phyloP scores from a whole-genome alignment of 106 monocot species.

The Dendrobium catenatum region DNA sequence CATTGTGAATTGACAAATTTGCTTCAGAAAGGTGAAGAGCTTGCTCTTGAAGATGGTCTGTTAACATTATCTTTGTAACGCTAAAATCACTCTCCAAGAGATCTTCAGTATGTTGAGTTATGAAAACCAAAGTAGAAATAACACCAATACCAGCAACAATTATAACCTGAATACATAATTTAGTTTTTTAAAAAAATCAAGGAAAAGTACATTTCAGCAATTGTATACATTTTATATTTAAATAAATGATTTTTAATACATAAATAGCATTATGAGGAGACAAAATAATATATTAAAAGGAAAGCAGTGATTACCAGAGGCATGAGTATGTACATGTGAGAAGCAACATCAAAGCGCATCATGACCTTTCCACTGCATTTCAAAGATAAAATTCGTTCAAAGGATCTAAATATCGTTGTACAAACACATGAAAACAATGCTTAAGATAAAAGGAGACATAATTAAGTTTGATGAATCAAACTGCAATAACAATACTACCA shows the following conservation, averaged over 20 bases:
- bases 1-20: constrained; percentile 4
- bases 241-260: neutral
- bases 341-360: neutral
- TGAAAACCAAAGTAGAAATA: neutral
- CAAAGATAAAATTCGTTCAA: neutral
- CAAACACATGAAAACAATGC: neutral
- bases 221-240: neutral
- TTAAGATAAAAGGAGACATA: neutral
- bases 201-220: neutral
- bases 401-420: neutral
- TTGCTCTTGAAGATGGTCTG: neutral
- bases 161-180: constrained; percentile 8
- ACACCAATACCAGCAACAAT: neutral
- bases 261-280: neutral
- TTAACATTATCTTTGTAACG: neutral
- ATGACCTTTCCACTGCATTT: constrained; percentile 2
- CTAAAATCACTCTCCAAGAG: neutral
- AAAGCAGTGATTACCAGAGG: neutral
- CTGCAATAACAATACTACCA: neutral
- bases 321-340: neutral
- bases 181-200: neutral
- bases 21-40: neutral
- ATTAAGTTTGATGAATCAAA: neutral
- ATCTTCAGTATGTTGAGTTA: constrained; percentile 3
- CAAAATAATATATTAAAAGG: neutral